phyloP scores from a whole-genome alignment of 176 grass and related monocot species.

The Carex pumila region DNA sequence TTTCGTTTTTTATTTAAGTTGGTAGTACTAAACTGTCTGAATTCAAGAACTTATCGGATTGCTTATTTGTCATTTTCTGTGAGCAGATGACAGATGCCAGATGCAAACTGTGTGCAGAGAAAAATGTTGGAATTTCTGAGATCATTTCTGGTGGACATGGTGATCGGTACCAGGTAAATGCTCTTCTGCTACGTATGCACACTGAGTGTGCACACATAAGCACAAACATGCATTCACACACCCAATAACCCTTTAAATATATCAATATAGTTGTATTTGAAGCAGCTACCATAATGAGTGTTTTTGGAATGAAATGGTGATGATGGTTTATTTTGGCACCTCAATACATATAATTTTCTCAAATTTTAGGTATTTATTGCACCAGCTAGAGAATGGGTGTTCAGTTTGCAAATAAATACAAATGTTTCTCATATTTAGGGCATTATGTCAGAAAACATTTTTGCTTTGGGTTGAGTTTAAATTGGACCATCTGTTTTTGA shows the following conservation, averaged over 20 bases:
- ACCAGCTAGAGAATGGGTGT: not conserved
- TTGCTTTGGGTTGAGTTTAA: not conserved
- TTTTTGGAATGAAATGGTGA: not conserved
- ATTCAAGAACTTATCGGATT: not conserved
- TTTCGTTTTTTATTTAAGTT: not conserved
- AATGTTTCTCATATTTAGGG: not conserved
- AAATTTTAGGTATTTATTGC: not conserved
- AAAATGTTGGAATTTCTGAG: conserved; percentile 68
- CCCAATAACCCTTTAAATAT: not conserved
- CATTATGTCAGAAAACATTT: not conserved
- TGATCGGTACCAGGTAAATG: conserved; percentile 84
- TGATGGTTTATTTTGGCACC: not conserved
- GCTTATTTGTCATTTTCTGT: conserved; percentile 8
- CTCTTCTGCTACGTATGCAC: not conserved
- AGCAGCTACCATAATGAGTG: not conserved
- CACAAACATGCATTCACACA: not conserved
- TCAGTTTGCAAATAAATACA: not conserved
- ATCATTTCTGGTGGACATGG: conserved; percentile 78
- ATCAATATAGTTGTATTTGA: not conserved
- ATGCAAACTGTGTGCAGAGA: conserved; percentile 70
- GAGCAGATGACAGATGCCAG: conserved; percentile 85
- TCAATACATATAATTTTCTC: not conserved
- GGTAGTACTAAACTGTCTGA: not conserved
- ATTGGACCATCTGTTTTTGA: not conserved
- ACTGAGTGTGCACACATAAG: not conserved